These are phyloP conservation scores for Sporothrix luriei DNA, from an alignment of 2,329 filamentous ascomycete genomes.

Conservation along the genomic window DNA sequence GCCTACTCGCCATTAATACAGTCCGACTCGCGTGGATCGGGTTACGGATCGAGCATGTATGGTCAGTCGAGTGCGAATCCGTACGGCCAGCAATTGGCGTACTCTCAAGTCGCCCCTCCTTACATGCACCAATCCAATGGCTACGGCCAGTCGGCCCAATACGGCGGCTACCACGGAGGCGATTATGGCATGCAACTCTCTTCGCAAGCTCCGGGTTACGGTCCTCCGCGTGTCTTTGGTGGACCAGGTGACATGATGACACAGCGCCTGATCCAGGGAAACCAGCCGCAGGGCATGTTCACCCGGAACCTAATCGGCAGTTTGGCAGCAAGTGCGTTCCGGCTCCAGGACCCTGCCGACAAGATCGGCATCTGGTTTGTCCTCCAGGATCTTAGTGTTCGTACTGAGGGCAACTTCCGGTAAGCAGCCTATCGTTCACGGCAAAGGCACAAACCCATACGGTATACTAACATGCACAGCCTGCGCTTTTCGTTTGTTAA, in stretches of 20 bases:
- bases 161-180: constrained; percentile 40
- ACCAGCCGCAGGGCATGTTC: constrained; percentile 78
- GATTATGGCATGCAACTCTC: constrained; percentile 35
- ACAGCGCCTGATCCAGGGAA: constrained; percentile 45
- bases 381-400: constrained; percentile 89
- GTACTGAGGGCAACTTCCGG: constrained; percentile 90
- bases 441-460: too few species aligned
- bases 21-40: constrained; percentile 44
- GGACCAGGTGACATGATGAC: constrained; percentile 43
- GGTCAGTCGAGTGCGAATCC: constrained; percentile 38
- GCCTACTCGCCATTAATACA: constrained; percentile 45
- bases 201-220: constrained; percentile 38
- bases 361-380: constrained; percentile 96
- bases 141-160: constrained; percentile 43
- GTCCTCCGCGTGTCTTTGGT: constrained; percentile 40
- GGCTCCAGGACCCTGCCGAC: constrained; percentile 74
- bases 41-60: constrained; percentile 38
- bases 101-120: constrained; percentile 35
- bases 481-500: constrained; percentile 79
- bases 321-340: constrained; percentile 83
- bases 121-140: constrained; percentile 40
- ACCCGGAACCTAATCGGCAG: constrained; percentile 94
- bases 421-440: constrained; percentile 48
- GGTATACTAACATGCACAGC: constrained; percentile 43
- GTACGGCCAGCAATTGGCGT: constrained; percentile 39